These are phyloP conservation scores for Globisporangium megalacanthum DNA, from an alignment of 352 stramenopile species.

Conservation along the genomic window DNA sequence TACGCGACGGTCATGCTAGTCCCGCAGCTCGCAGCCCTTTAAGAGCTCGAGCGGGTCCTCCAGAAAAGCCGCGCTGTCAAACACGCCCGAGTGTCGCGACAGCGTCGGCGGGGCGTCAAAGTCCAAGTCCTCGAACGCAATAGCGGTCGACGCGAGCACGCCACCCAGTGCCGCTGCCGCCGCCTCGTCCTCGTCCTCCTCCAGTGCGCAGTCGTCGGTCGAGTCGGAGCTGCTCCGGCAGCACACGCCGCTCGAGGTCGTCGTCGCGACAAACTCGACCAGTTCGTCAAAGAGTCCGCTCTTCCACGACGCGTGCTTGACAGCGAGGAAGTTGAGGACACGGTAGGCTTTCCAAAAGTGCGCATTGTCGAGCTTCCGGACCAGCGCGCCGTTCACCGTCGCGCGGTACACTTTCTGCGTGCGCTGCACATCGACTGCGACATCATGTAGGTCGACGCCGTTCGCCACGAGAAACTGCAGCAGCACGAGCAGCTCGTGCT, in stretches of 20 bases:
- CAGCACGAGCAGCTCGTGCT: slow-evolving; percentile 93
- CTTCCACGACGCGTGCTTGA: slow-evolving; percentile 76
- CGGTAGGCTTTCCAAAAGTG: slow-evolving; percentile 79
- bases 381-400: slow-evolving; percentile 56
- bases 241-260: slow-evolving; percentile 33
- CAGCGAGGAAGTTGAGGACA: slow-evolving; percentile 69
- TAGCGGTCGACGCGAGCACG: slow-evolving; percentile 18
- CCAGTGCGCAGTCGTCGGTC: slow-evolving; percentile 41
- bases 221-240: slow-evolving; percentile 31
- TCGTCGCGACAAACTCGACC: slow-evolving; percentile 53
- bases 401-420: slow-evolving; percentile 94
- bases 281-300: slow-evolving; percentile 74
- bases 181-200: slow-evolving; percentile 38
- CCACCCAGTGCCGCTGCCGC: slow-evolving; percentile 4
- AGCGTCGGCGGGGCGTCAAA: not conserved
- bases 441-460: slow-evolving; percentile 84
- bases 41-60: slow-evolving; percentile 30
- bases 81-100: not conserved
- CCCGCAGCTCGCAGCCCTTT: slow-evolving; percentile 25
- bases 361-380: slow-evolving; percentile 81
- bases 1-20: slow-evolving; percentile 6
- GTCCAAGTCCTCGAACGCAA: slow-evolving; percentile 13
- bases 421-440: slow-evolving; percentile 95
- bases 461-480: slow-evolving; percentile 91
- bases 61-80: slow-evolving; percentile 18